phyloP scores from a whole-genome alignment of 1,284 basidiomycete species.

The Irpex lacteus region DNA sequence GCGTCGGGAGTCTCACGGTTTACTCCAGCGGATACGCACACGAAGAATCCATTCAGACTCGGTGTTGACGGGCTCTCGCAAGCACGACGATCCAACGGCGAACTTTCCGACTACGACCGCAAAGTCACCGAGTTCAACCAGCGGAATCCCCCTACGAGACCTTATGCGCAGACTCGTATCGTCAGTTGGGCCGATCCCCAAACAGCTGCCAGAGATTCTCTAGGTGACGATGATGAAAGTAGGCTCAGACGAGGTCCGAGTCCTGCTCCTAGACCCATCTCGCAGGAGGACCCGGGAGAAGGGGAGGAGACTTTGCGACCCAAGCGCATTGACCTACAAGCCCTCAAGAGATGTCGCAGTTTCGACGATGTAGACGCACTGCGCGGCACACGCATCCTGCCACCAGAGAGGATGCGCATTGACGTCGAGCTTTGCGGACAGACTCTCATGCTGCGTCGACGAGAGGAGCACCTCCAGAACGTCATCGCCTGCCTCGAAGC shows the following conservation, averaged over 20 bases:
- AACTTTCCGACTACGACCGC: slow-evolving; percentile 43
- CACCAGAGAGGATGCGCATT: slow-evolving; percentile 63
- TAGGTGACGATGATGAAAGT: slow-evolving; percentile 21
- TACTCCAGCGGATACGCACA: slow-evolving; percentile 33
- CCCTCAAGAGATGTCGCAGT: slow-evolving; percentile 48
- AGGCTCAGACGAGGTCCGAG: slow-evolving; percentile 5
- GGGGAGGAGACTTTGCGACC: slow-evolving; percentile 12
- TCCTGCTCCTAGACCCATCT: slow-evolving; percentile 12
- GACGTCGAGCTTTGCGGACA: slow-evolving; percentile 78
- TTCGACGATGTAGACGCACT: slow-evolving; percentile 56
- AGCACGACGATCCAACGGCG: slow-evolving; percentile 41
- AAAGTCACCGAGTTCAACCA: slow-evolving; percentile 46
- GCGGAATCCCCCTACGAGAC: slow-evolving; percentile 33
- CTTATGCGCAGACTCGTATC: slow-evolving; percentile 34
- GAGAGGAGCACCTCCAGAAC: slow-evolving; percentile 54
- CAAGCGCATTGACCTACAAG: slow-evolving; percentile 7
- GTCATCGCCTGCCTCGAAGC: slow-evolving; percentile 44
- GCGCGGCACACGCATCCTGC: slow-evolving; percentile 43
- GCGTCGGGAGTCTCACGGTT: neutral
- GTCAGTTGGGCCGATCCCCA: slow-evolving; percentile 54
- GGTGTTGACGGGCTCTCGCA: slow-evolving; percentile 27
- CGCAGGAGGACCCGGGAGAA: slow-evolving; percentile 11
- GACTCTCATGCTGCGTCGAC: slow-evolving; percentile 60
- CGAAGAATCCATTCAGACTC: slow-evolving; percentile 42
- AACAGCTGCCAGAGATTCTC: slow-evolving; percentile 38